Percentiles rank a stretch among this genome's conserved stretches.
These are phyloP conservation scores for Nicotiana tabacum DNA, from an alignment of 257 asterid species.

Conservation along the genomic window DNA sequence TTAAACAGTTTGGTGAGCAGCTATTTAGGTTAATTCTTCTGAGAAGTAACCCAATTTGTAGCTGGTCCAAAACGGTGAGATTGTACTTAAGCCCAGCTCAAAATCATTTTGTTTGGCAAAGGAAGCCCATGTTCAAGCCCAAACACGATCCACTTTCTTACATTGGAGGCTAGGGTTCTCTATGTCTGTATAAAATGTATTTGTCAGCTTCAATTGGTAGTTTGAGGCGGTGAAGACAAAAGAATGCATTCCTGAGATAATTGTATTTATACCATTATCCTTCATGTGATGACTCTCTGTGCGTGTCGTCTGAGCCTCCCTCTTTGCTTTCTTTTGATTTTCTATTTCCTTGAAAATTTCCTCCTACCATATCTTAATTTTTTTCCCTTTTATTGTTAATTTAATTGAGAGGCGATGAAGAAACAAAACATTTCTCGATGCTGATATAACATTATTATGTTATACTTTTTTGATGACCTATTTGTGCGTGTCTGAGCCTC, in stretches of 20 bases:
- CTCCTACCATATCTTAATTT: not conserved
- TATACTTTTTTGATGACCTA: slow-evolving; percentile 42
- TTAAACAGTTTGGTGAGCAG: no score
- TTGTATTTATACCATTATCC: not conserved
- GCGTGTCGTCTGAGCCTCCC: slow-evolving; percentile 8
- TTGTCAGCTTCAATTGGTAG: not conserved
- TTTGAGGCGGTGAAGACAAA: slow-evolving; percentile 6
- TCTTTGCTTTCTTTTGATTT: not conserved
- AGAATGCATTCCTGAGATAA: not conserved
- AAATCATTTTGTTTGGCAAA: not conserved
- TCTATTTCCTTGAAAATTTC: not conserved
- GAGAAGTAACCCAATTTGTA: no score
- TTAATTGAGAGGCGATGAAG: slow-evolving; percentile 39
- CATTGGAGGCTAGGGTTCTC: not conserved
- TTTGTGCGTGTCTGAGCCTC: slow-evolving; percentile 93
- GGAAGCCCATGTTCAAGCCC: not conserved
- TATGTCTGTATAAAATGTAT: not conserved
- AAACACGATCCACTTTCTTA: not conserved
- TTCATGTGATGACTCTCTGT: not conserved
- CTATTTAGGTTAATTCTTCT: no score
- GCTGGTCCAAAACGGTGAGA: no score
- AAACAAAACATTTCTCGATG: slow-evolving; percentile 59
- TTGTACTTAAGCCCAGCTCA: not conserved
- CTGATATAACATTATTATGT: slow-evolving; percentile 30
- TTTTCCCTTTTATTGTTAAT: not conserved